Conservation (phyloP, 768 basidiomycete genomes). For the Hypholoma sublateritium region DNA sequence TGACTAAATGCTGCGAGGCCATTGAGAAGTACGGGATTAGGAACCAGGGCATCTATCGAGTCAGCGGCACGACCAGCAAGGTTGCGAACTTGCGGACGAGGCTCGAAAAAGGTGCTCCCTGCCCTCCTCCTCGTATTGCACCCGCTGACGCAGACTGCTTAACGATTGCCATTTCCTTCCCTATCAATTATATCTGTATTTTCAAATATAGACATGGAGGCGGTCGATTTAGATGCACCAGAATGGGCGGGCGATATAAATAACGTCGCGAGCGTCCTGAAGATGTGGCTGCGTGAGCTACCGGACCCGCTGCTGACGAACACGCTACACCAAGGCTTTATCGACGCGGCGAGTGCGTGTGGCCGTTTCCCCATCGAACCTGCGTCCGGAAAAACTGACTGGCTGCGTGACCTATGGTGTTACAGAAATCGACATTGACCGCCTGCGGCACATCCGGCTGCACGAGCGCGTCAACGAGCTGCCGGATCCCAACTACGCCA, state of each 20-base stretch:
- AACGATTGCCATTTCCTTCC: background rate
- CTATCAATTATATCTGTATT: background rate
- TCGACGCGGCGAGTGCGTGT: slow-evolving; percentile 89
- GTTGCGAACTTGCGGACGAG: slow-evolving; percentile 79
- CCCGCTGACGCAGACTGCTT: background rate
- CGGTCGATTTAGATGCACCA: slow-evolving; percentile 81
- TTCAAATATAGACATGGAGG: slow-evolving; percentile 64
- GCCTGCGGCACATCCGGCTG: slow-evolving; percentile 90
- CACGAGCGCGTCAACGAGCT: slow-evolving; percentile 98
- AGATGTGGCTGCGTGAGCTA: slow-evolving; percentile 94
- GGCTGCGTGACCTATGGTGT: background rate
- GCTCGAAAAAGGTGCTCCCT: slow-evolving; percentile 76
- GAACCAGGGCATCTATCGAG: slow-evolving; percentile 88
- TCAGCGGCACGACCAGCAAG: slow-evolving; percentile 89
- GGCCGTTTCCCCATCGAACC: slow-evolving; percentile 1
- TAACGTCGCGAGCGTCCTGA: slow-evolving; percentile 90
- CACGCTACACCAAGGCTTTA: slow-evolving; percentile 85
- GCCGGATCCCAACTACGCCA: slow-evolving; percentile 98
- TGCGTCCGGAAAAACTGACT: slow-evolving; percentile 9
- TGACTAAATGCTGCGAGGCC: slow-evolving; percentile 86
- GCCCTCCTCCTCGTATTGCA: background rate
- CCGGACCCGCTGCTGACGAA: slow-evolving; percentile 91
- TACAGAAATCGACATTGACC: slow-evolving; percentile 88
- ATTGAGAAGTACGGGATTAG: slow-evolving; percentile 89
- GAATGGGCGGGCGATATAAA: slow-evolving; percentile 97